Evolutionary conservation across 176 grass and related monocot genomes (phyloP).

Genomic region (Chloris gayana): DNA sequence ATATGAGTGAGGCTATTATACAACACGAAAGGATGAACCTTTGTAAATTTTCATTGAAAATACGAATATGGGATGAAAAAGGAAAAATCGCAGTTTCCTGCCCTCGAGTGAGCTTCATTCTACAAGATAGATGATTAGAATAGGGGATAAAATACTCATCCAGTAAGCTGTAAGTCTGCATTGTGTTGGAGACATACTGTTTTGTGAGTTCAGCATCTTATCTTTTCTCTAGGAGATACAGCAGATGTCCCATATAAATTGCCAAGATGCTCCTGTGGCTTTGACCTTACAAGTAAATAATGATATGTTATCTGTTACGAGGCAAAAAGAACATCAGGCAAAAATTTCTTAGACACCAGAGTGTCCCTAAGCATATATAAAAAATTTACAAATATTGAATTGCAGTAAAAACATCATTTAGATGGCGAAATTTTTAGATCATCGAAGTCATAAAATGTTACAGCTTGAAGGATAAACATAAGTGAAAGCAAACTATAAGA

Average conservation of each 20-base stretch:
- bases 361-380: constrained; percentile 10
- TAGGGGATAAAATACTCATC: constrained; percentile 20
- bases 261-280: constrained; percentile 39
- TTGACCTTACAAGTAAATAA: constrained; percentile 91
- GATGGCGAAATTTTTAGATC: no score
- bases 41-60: constrained; percentile 91
- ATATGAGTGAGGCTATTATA: constrained; percentile 27
- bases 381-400: background rate
- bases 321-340: constrained; percentile 30
- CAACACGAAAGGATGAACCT: constrained; percentile 64
- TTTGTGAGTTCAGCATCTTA: constrained; percentile 54
- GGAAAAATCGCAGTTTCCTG: constrained; percentile 98
- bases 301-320: constrained; percentile 75
- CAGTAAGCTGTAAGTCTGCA: constrained; percentile 75
- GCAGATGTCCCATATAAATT: constrained; percentile 39
- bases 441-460: no score
- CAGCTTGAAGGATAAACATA: no score
- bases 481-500: no score
- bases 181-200: constrained; percentile 67
- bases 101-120: constrained; percentile 96
- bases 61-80: constrained; percentile 61
- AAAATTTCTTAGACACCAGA: constrained; percentile 16
- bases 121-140: constrained; percentile 41
- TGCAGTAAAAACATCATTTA: no score
- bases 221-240: constrained; percentile 50